Base-by-base conservation (phyloP, 2,329 filamentous ascomycete genomes). In the Curvularia hawaiiensis region DNA sequence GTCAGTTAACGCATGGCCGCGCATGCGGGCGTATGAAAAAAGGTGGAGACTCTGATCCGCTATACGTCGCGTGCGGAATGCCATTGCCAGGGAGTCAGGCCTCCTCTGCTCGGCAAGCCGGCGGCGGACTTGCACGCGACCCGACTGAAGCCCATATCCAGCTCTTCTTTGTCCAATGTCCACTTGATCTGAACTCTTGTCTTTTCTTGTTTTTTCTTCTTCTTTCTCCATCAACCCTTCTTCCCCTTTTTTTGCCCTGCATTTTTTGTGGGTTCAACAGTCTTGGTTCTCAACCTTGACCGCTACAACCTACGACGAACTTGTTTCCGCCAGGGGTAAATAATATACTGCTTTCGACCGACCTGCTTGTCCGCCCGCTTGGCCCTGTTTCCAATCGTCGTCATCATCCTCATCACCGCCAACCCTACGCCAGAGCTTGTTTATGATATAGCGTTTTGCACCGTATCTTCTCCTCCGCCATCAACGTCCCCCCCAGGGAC, bases 21-120 rank as follows among this genome's bases (percentile, higher is more conserved):
- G 28, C 38, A 30, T 54, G 54, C 54, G 39, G 45, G 44, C 49
- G 44, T 28, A 26, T 39, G 8, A 20, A 47, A 41, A 48, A 58
- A 50, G 48, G 52, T 50, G 41, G 55, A 47, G 46, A 50, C 46
- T 54, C 43, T 41, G 51, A 47, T 54, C 45, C 46, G 51, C 51
- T 33, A 50, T 50, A 57, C 55, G 51, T 47, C 44, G 55, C 55
- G 40, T 38, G 40, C 44, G 52, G 31, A 30, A 31, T 30, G n/a
- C 38, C 3, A 39, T 35, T 33, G 18, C 22, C 51, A 54, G 33
- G 40, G 53, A 39, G 54, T 53, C 52, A 49, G 46, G 54, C 46
- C 55, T 31, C 35, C 48, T 31, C 33, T 58, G 51, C 51, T 58
- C 52, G 49, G 55, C 55, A 41, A 28, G 9, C 26, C 49, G 22